Conservation (phyloP, 1,139 yeast genomes). For the Blastobotrys serpentis region DNA sequence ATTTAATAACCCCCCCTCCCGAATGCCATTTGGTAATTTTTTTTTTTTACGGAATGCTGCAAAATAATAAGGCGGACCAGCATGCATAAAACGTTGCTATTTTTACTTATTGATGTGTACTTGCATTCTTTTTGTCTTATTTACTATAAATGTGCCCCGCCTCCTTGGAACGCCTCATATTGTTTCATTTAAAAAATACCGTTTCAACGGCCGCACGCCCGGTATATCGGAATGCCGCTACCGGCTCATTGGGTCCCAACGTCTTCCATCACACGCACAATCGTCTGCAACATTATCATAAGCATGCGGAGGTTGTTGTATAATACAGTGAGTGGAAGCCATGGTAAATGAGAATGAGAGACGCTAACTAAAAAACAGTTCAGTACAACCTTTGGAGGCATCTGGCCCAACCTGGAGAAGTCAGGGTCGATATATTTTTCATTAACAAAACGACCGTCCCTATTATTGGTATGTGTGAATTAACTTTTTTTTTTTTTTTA, state of each 20-base stretch:
- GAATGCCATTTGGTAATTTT: too few species aligned
- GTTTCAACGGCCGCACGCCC: neutral
- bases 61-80: too few species aligned
- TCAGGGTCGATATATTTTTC: neutral
- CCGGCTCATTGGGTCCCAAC: neutral
- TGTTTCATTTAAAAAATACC: too few species aligned
- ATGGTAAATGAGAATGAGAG: too few species aligned
- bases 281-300: neutral
- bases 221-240: neutral
- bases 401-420: conserved; percentile 4
- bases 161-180: too few species aligned
- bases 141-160: too few species aligned
- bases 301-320: conserved; percentile 1
- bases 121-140: neutral
- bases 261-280: neutral
- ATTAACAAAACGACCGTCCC: neutral
- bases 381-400: conserved; percentile 1
- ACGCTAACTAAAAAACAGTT: neutral
- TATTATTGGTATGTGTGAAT: neutral
- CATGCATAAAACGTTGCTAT: neutral
- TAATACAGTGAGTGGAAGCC: neutral
- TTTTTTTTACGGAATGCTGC: too few species aligned
- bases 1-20: too few species aligned
- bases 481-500: too few species aligned
- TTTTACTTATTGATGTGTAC: neutral